Conservation (phyloP, 106 monocot genomes). For the Dendrobium catenatum region DNA sequence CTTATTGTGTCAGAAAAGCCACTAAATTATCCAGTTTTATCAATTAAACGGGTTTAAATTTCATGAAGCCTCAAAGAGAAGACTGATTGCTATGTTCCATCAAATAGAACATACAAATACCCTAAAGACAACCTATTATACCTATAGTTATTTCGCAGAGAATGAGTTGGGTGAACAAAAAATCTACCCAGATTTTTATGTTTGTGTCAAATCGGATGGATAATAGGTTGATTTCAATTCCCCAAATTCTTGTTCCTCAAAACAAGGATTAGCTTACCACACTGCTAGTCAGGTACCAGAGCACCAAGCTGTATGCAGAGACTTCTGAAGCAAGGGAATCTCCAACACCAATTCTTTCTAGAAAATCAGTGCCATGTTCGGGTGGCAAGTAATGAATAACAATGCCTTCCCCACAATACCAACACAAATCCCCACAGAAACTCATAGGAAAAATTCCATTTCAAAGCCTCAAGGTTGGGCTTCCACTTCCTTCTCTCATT, state of each 20-base stretch:
- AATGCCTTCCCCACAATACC: no score
- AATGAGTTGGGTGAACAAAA: not conserved
- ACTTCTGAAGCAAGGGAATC: not conserved
- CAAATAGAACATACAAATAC: not conserved
- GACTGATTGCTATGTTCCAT: not conserved
- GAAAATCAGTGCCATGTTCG: no score
- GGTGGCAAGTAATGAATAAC: no score
- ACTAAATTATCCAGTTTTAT: not conserved
- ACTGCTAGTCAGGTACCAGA: not conserved
- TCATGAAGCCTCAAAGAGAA: not conserved
- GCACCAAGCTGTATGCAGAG: not conserved
- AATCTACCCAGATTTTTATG: not conserved
- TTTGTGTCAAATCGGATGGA: not conserved
- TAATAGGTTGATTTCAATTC: not conserved
- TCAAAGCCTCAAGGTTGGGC: no score
- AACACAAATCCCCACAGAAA: no score
- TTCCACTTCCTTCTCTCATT: no score
- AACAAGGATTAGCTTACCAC: not conserved
- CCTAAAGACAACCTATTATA: not conserved
- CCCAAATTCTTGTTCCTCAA: not conserved
- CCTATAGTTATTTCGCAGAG: not conserved
- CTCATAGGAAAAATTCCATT: no score
- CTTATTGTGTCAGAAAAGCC: not conserved
- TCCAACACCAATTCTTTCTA: not conserved
- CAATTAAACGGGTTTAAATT: not conserved